phyloP scores from a whole-genome alignment of 2,329 filamentous ascomycete genomes.

The Stylonectria norvegica region DNA sequence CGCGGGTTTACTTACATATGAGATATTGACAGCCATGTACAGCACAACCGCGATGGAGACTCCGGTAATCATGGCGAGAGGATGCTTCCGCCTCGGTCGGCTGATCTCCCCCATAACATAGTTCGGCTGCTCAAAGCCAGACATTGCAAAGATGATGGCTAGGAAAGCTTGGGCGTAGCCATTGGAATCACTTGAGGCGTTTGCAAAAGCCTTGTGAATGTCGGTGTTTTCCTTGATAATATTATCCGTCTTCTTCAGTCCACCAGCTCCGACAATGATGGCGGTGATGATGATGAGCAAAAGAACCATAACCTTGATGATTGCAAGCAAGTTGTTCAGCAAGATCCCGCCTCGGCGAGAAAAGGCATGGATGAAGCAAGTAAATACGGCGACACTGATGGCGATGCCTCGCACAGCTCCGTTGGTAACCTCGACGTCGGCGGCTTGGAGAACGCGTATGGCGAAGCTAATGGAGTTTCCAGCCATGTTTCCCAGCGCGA shows the following conservation, averaged over 20 bases:
- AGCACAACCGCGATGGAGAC: constrained; percentile 30
- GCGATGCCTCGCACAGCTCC: constrained; percentile 45
- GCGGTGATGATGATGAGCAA: constrained; percentile 39
- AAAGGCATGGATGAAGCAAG: constrained; percentile 46
- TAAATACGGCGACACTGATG: constrained; percentile 39
- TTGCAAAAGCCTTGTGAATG: constrained; percentile 21
- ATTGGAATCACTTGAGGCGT: constrained; percentile 25
- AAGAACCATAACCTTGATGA: constrained; percentile 47
- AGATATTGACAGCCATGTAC: constrained; percentile 37
- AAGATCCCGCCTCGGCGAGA: constrained; percentile 49
- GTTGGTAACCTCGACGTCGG: constrained; percentile 26
- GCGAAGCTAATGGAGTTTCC: constrained; percentile 49
- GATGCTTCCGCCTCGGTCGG: constrained; percentile 31
- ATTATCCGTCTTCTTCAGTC: constrained; percentile 23
- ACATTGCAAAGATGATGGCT: constrained; percentile 40
- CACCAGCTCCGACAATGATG: constrained; percentile 30
- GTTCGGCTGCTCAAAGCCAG: constrained; percentile 38
- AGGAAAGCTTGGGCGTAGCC: constrained; percentile 40
- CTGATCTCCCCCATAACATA: constrained; percentile 36
- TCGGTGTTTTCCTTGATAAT: constrained; percentile 27
- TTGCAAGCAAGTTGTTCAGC: constrained; percentile 49
- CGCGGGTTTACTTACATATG: constrained; percentile 29
- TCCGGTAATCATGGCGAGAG: constrained; percentile 29
- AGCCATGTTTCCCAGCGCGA: constrained; percentile 46
- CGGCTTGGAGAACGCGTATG: constrained; percentile 37